Evolutionary conservation across 2,329 filamentous ascomycete genomes (phyloP).

Genomic region (Aureobasidium sp.): DNA sequence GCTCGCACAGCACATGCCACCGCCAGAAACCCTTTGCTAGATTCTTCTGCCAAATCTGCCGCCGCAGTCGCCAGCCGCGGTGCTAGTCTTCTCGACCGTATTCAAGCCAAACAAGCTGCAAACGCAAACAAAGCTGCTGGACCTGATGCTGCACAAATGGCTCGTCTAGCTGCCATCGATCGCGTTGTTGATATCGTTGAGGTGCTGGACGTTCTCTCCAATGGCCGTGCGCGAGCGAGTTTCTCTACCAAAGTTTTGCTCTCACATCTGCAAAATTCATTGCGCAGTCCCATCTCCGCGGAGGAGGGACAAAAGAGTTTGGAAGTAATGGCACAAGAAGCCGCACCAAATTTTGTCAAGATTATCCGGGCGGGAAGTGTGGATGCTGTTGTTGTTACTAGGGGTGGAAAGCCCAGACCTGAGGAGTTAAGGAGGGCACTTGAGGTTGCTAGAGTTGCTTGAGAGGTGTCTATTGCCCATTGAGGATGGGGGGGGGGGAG

Average conservation of each 20-base stretch:
- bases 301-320: constrained; percentile 51
- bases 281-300: constrained; percentile 50
- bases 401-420: constrained; percentile 27
- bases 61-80: constrained; percentile 42
- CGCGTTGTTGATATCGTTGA: constrained; percentile 50
- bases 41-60: constrained; percentile 39
- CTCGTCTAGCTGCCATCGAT: constrained; percentile 52
- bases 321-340: constrained; percentile 47
- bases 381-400: constrained; percentile 48
- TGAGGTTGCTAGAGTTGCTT: not conserved
- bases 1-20: constrained; percentile 36
- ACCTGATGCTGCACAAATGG: constrained; percentile 46
- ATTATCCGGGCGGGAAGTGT: constrained; percentile 43
- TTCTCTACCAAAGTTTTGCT: constrained; percentile 48
- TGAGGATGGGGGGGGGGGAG: no score
- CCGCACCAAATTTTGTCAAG: constrained; percentile 48
- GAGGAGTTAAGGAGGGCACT: not conserved
- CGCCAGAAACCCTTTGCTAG: constrained; percentile 26
- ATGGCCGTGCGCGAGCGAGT: constrained; percentile 41
- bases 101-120: constrained; percentile 54
- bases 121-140: constrained; percentile 41
- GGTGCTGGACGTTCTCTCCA: constrained; percentile 47
- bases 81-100: constrained; percentile 54
- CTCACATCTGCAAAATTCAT: constrained; percentile 49
- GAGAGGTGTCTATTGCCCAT: not conserved